Base-by-base conservation (phyloP, 805 yeast species). In the Hanseniaspora lachancei region DNA sequence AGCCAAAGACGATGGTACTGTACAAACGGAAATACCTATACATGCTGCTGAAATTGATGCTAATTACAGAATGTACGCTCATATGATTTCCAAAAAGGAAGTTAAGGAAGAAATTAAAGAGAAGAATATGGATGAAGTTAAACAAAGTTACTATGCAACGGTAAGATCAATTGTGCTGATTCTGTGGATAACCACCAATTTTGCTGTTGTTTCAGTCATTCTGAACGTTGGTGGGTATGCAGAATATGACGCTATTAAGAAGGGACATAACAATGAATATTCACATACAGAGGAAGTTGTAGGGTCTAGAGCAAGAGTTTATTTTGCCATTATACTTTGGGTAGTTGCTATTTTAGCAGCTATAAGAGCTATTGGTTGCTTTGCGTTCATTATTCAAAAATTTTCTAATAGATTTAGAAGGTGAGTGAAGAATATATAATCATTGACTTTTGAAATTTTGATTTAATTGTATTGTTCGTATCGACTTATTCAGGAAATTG, bases 291-390 rank as follows among this genome's bases (percentile, higher is more conserved):
- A 62, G 0, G 59, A 68, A 7, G 60, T 68, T 15, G 59, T 67
- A 39, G 62, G 68, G 2, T 55, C 57, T n/a, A 75, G 83, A 67
- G 75, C 87, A 1, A 75, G 79, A 41, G 71, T 81, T 7, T 91
- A 88, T 66, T 76, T 91, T 67, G 79, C 93, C 5, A 87, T 91
- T 34, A 83, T 91, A 47, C 73, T 91, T 61, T 91, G 97, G 96
- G 71, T 89, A 39, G 97, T 91, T 44, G 96, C 96, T 4, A 86
- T 82, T 29, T 78, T 88, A 75, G 96, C 97, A 0, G 76, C 82
- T 7, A 82, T 87, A 67, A 74, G 97, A 59, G 84, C 91, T 61
- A 51, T 83, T 29, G 96, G 97, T 1, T 80, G 95, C 61, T 66
- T 77, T 1, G 64, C 77, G 41, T 91, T 81, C 65, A 69, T 87